A percentile compares a stretch with the other conserved stretches of the same genome.
phyloP scores from a whole-genome alignment of 2,329 filamentous ascomycete species.

The Aspergillus unguis region DNA sequence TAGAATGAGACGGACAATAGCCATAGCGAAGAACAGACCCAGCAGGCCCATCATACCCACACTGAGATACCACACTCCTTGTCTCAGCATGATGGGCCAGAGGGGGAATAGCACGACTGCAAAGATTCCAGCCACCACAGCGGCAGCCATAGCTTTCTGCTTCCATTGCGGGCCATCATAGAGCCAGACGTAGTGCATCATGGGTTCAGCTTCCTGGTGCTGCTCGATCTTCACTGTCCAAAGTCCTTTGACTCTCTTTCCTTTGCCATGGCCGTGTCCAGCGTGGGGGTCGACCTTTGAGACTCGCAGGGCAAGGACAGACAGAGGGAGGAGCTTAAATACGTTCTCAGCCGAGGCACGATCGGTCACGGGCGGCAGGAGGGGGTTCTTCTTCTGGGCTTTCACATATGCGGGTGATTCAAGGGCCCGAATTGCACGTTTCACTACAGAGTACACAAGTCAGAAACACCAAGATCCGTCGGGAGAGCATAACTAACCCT shows the following conservation, averaged over 20 bases:
- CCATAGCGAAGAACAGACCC: slow-evolving; percentile 94
- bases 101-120: slow-evolving; percentile 90
- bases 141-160: slow-evolving; percentile 83
- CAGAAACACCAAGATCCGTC: not conserved
- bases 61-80: slow-evolving; percentile 95
- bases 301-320: slow-evolving; percentile 87
- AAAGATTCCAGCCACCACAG: slow-evolving; percentile 80
- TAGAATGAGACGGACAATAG: slow-evolving; percentile 90
- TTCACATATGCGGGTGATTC: slow-evolving; percentile 87
- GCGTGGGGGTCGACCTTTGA: slow-evolving; percentile 74
- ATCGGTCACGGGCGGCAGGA: slow-evolving; percentile 83
- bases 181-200: slow-evolving; percentile 91
- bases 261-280: slow-evolving; percentile 66
- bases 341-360: slow-evolving; percentile 84
- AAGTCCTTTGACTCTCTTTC: slow-evolving; percentile 88
- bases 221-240: slow-evolving; percentile 96
- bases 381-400: slow-evolving; percentile 78
- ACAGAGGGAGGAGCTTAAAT: slow-evolving; percentile 92
- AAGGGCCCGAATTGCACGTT: slow-evolving; percentile 87
- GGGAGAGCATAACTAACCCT: slow-evolving; percentile 54
- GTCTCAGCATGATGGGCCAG: slow-evolving; percentile 86
- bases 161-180: slow-evolving; percentile 93
- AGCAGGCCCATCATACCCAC: slow-evolving; percentile 89
- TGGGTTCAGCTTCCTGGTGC: slow-evolving; percentile 70
- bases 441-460: slow-evolving; percentile 58